Evolutionary conservation across 768 basidiomycete genomes (phyloP).

Genomic region (Collybia mongolica): DNA sequence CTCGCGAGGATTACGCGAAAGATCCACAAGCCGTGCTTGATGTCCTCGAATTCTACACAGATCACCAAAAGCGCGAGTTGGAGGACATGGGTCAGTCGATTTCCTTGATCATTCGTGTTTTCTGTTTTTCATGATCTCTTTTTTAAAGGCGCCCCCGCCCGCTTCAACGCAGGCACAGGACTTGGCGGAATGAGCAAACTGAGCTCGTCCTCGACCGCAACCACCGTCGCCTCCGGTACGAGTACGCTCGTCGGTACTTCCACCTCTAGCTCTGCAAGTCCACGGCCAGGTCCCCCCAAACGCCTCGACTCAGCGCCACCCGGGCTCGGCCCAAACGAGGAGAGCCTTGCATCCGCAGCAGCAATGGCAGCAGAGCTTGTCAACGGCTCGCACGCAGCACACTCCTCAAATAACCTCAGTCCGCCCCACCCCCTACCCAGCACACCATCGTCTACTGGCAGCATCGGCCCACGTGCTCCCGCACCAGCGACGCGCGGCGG

Average conservation of each 20-base stretch:
- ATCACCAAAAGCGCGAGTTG: constrained; percentile 93
- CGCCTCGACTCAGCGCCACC: constrained; percentile 43
- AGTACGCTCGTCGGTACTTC: background rate
- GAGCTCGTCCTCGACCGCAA: constrained; percentile 22
- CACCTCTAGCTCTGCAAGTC: background rate
- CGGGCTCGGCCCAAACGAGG: constrained; percentile 38
- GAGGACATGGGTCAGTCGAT: constrained; percentile 46
- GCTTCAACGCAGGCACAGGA: constrained; percentile 92
- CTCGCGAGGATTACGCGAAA: constrained; percentile 94
- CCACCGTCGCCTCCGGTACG: constrained; percentile 17
- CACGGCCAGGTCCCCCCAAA: constrained; percentile 19
- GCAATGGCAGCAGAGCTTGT: constrained; percentile 65
- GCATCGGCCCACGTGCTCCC: constrained; percentile 38
- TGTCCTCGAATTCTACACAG: constrained; percentile 97
- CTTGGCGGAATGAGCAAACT: constrained; percentile 70
- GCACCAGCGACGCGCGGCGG: constrained; percentile 22
- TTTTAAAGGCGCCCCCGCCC: constrained; percentile 54
- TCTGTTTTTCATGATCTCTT: constrained; percentile 10
- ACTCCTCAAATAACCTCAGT: constrained; percentile 15
- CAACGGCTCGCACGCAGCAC: constrained; percentile 46
- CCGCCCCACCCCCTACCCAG: background rate
- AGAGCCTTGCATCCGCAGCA: constrained; percentile 44
- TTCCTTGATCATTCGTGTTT: constrained; percentile 21
- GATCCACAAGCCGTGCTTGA: constrained; percentile 97
- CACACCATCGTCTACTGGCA: constrained; percentile 5